phyloP scores from a whole-genome alignment of 1,284 basidiomycete species.

The Malassezia japonica region DNA sequence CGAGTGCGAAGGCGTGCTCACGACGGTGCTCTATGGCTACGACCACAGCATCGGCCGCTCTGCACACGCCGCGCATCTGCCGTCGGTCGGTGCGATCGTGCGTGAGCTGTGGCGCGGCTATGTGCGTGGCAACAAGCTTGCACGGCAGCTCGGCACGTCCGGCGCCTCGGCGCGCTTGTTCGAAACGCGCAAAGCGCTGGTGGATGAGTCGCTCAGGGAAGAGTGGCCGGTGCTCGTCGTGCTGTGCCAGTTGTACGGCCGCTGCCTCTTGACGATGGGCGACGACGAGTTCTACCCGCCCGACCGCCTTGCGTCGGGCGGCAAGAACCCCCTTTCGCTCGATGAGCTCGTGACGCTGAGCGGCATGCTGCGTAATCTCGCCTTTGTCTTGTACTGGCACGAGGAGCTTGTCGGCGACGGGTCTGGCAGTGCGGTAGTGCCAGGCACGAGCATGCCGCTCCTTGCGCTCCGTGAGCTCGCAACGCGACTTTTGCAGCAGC shows the following conservation, averaged over 20 bases:
- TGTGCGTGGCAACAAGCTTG: slow-evolving; percentile 28
- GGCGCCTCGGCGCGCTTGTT: slow-evolving; percentile 16
- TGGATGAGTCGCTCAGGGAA: neutral
- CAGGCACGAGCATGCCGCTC: slow-evolving; percentile 17
- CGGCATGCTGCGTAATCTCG: slow-evolving; percentile 64
- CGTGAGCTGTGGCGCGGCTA: slow-evolving; percentile 45
- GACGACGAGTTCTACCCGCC: slow-evolving; percentile 87
- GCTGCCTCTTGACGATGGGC: slow-evolving; percentile 78
- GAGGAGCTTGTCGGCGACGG: slow-evolving; percentile 3
- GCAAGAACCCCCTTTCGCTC: slow-evolving; percentile 56
- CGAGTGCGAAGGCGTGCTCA: slow-evolving; percentile 23
- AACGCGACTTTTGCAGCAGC: slow-evolving; percentile 38
- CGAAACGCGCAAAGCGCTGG: slow-evolving; percentile 19
- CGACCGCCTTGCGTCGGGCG: neutral
- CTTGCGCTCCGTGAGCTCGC: slow-evolving; percentile 26
- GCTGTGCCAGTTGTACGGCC: slow-evolving; percentile 71
- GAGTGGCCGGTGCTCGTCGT: slow-evolving; percentile 61
- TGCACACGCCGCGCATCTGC: neutral
- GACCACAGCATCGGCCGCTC: neutral
- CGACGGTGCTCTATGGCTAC: slow-evolving; percentile 20
- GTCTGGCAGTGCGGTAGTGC: neutral
- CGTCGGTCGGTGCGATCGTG: slow-evolving; percentile 21
- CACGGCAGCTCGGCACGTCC: slow-evolving; percentile 23
- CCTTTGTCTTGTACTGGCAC: slow-evolving; percentile 67
- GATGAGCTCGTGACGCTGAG: slow-evolving; percentile 70